These are phyloP conservation scores for Calonectria naviculata DNA, from an alignment of 2,329 filamentous ascomycete species.

Conservation along the genomic window DNA sequence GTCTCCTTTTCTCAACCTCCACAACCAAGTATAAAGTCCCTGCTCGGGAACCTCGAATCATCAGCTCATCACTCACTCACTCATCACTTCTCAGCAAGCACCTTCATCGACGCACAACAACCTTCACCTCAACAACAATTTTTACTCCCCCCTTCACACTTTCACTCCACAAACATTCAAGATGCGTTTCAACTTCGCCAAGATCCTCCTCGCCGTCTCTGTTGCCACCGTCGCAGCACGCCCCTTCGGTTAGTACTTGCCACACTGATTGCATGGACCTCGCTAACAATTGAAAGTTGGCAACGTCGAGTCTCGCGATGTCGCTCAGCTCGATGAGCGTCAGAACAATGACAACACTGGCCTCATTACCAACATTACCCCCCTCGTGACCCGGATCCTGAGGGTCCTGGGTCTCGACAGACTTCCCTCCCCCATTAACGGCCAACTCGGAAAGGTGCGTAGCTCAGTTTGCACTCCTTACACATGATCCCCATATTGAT, in stretches of 20 bases:
- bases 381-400: not conserved
- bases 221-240: not conserved
- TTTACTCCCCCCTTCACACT: too few relatives aligned
- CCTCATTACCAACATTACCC: not conserved
- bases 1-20: not conserved
- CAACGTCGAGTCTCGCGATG: not conserved
- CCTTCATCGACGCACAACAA: not conserved
- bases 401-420: not conserved
- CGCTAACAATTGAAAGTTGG: not conserved
- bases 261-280: too few relatives aligned
- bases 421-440: not conserved
- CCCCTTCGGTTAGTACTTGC: not conserved
- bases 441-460: not conserved
- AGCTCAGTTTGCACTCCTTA: too few relatives aligned
- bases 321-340: not conserved
- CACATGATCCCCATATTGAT: not conserved
- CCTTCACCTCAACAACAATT: not conserved
- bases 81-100: not conserved
- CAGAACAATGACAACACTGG: too few relatives aligned
- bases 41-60: not conserved
- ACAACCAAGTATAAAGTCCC: not conserved
- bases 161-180: not conserved
- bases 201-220: not conserved
- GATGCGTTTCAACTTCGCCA: conserved; percentile 5
- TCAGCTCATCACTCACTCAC: not conserved